phyloP scores from a whole-genome alignment of 768 basidiomycete genomes.

The Suillus cothurnatus region DNA sequence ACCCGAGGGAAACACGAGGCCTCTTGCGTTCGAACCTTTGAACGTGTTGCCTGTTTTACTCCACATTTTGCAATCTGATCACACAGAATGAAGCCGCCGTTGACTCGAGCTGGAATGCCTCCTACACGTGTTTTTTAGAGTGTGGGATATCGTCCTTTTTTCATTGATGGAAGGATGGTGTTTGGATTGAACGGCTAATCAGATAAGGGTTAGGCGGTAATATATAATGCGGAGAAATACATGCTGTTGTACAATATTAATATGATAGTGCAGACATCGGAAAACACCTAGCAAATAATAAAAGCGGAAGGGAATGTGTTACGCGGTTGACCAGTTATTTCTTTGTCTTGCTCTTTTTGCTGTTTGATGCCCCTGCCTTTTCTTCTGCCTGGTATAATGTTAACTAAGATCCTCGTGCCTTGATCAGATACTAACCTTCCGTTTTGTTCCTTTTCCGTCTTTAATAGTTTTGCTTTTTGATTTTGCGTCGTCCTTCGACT shows the following conservation, averaged over 20 bases:
- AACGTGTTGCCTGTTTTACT: background rate
- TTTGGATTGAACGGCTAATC: constrained; percentile 3
- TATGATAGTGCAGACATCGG: background rate
- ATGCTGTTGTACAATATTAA: constrained; percentile 3
- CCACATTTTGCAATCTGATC: constrained; percentile 1
- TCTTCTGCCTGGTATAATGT: constrained; percentile 35
- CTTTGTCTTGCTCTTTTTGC: constrained; percentile 46
- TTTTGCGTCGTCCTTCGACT: constrained; percentile 33
- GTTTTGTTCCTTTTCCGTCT: constrained; percentile 42
- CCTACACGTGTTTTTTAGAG: constrained; percentile 1
- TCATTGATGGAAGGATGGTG: background rate
- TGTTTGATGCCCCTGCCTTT: constrained; percentile 30
- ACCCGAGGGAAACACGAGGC: constrained; percentile 8
- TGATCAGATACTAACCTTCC: constrained; percentile 49
- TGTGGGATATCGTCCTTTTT: background rate
- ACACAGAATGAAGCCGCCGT: background rate
- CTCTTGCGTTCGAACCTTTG: background rate
- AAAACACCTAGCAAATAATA: constrained; percentile 2
- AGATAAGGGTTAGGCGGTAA: background rate
- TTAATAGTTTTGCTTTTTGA: constrained; percentile 39
- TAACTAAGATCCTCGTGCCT: constrained; percentile 19
- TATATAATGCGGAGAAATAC: constrained; percentile 1
- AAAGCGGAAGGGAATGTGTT: background rate
- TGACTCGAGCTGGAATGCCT: background rate
- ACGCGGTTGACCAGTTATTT: constrained; percentile 25